phyloP scores from a whole-genome alignment of 345 rosid species.

The Luvunga scandens region DNA sequence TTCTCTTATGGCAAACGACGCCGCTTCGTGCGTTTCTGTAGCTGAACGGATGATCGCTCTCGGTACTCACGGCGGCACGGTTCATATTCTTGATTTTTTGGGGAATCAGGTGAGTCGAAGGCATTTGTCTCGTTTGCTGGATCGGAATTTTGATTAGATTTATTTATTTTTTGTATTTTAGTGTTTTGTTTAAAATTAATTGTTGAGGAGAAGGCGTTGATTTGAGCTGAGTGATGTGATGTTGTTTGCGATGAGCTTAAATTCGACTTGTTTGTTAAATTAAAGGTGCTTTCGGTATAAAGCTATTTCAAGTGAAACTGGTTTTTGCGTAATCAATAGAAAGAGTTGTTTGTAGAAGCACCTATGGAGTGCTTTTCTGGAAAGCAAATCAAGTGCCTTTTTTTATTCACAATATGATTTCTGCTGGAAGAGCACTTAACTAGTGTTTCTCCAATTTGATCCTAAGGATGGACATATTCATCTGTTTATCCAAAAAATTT shows the following conservation, averaged over 20 bases:
- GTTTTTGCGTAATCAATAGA: neutral
- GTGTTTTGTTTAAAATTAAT: neutral
- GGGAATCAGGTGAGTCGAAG: conserved; percentile 72
- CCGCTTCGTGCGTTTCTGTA: conserved; percentile 89
- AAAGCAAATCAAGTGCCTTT: neutral
- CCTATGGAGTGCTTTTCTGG: neutral
- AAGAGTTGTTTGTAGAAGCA: neutral
- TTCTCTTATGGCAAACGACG: conserved; percentile 71
- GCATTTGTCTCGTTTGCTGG: neutral
- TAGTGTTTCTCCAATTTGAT: neutral
- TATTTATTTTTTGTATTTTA: neutral
- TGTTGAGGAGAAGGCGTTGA: neutral
- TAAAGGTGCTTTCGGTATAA: neutral
- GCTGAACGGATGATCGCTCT: conserved; percentile 98
- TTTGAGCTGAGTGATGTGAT: neutral
- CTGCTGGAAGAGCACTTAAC: neutral
- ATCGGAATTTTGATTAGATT: neutral
- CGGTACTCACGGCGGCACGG: conserved; percentile 83
- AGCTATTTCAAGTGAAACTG: neutral
- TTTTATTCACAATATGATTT: neutral
- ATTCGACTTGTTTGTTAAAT: neutral
- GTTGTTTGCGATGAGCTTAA: neutral
- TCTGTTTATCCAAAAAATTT: neutral
- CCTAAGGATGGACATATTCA: neutral
- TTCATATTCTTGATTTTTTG: conserved; percentile 92